Evolutionary conservation across 2,329 filamentous ascomycete genomes (phyloP), one percentile per base, ranked within the genome.

Genomic region (Verticillium nonalfalfae): DNA sequence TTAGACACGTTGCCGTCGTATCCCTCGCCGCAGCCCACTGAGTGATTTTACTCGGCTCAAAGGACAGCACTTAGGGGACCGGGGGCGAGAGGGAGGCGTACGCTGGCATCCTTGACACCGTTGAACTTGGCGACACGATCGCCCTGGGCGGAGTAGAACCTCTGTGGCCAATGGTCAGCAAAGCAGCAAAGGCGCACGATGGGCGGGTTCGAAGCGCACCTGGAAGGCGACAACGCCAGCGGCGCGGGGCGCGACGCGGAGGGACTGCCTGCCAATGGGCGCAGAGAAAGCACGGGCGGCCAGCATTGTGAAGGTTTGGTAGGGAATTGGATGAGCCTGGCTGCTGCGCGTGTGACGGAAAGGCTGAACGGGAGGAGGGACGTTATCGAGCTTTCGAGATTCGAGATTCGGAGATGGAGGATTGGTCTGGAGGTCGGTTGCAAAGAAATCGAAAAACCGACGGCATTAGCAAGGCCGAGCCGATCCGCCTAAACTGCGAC

Each of bases 61-160:
- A 26, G 34, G 55, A 55, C 52, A 39, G 18, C 31, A 36, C 34
- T 39, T n/a, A 18, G 55, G 15, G 60, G 62, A 36, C 54, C 59
- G 60, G 63, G 40, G 57, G 59, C 56, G 58, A 62, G 63, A 62
- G 67, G 26, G 67, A 68, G 65, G 81, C 90, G 76, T 87, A 95
- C 91, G 83, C 94, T 89, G 75, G 89, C 81, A 75, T 90, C 91
- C 82, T 96, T 97, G 75, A 86, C 84, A 70, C 94, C 95, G 73
- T 91, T 89, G 83, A 97, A 99, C 82, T 95, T 91, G 77, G 93
- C 95, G 71, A 98, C 93, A 71, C 85, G 85, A 52, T 90, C 86
- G 64, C 84, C 78, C 64, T 78, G 76, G 74, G 81, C 85, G 74
- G 85, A 86, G 81, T 89, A 93, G 78, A 77, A 85, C 74, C 86